Conservation (phyloP, 805 yeast genomes). For the Hanseniaspora opuntiae region DNA sequence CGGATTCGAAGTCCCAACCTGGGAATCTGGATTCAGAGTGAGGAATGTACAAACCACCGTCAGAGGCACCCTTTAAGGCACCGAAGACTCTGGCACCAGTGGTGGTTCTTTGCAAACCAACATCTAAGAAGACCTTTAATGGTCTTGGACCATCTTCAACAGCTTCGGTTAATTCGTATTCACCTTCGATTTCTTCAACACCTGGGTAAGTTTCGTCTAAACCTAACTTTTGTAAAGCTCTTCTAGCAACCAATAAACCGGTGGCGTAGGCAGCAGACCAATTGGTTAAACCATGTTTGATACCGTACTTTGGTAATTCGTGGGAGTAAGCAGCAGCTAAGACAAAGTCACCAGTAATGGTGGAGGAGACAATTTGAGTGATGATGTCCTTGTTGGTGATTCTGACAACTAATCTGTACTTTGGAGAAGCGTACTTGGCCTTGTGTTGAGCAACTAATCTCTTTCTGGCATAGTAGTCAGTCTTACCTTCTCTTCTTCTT, state of each 20-base stretch:
- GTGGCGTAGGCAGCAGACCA: conserved; percentile 99
- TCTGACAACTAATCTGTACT: conserved; percentile 98
- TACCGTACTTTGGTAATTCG: conserved; percentile 96
- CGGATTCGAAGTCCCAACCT: conserved; percentile 98
- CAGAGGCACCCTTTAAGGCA: conserved; percentile 99
- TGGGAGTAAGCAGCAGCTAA: conserved; percentile 97
- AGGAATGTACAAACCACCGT: conserved; percentile 98
- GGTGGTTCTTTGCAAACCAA: conserved; percentile 99
- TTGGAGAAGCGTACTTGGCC: conserved; percentile 99
- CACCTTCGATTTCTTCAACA: conserved; percentile 99
- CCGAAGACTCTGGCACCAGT: conserved; percentile 99
- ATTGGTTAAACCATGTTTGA: conserved; percentile 96
- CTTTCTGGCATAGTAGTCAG: conserved; percentile 99
- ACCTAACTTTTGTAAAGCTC: conserved; percentile 94
- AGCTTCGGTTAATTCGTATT: conserved; percentile 94
- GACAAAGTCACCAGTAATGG: conserved; percentile 92
- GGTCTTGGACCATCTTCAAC: conserved; percentile 99
- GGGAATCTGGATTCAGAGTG: conserved; percentile 99
- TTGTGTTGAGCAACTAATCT: conserved; percentile 98
- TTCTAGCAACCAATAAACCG: conserved; percentile 97
- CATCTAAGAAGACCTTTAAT: conserved; percentile 97
- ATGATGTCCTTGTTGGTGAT: conserved; percentile 99
- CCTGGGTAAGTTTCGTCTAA: conserved; percentile 96
- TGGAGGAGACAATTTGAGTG: conserved; percentile 92
- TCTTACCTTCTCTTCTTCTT: conserved; percentile 99